Conservation (phyloP, 2,329 filamentous ascomycete species). For the Blastomyces silverae region DNA sequence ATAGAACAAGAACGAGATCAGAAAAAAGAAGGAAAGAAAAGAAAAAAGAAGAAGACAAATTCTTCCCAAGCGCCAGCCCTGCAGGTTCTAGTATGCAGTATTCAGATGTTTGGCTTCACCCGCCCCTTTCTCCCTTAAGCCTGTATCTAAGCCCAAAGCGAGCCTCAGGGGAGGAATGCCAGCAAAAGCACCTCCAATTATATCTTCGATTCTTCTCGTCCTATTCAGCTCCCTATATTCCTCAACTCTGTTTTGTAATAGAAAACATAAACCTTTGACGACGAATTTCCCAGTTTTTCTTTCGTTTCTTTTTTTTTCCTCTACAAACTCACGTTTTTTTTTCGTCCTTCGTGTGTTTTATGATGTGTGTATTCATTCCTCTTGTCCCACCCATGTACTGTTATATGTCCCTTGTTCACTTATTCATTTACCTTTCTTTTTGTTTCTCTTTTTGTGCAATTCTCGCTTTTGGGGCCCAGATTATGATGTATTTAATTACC, state of each 20-base stretch:
- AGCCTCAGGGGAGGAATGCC: background rate
- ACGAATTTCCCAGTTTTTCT: background rate
- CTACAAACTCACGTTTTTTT: background rate
- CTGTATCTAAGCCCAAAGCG: background rate
- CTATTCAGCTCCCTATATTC: background rate
- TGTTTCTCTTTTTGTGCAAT: background rate
- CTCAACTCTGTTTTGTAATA: slow-evolving; percentile 1
- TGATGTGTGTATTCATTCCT: background rate
- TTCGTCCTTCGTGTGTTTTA: background rate
- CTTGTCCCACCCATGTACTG: background rate
- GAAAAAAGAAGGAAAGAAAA: background rate
- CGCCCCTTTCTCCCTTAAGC: background rate
- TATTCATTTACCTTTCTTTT: background rate
- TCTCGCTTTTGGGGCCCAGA: background rate
- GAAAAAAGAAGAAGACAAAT: too few species aligned
- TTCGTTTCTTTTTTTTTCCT: background rate
- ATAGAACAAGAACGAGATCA: background rate
- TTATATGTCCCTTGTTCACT: background rate
- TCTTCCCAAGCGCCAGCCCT: background rate
- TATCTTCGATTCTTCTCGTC: background rate
- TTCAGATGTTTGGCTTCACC: too few species aligned
- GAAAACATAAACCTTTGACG: background rate
- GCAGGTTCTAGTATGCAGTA: background rate
- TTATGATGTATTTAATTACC: slow-evolving; percentile 8
- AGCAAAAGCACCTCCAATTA: background rate